These are phyloP conservation scores for Halophytophthora polymorphica DNA, from an alignment of 352 stramenopile genomes.

Conservation along the genomic window DNA sequence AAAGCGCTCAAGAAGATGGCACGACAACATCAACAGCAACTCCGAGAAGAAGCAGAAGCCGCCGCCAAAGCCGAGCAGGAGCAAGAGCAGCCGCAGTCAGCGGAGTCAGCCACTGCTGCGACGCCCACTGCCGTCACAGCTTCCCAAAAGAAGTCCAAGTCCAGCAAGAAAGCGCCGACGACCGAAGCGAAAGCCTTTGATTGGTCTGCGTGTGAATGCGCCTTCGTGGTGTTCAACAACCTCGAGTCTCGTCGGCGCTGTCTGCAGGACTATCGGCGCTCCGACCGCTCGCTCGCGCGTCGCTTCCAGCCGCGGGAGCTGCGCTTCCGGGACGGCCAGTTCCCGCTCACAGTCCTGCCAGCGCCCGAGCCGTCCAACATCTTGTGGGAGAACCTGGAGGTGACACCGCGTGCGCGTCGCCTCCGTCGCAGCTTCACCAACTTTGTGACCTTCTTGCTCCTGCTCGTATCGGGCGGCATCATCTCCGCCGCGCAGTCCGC, in stretches of 20 bases:
- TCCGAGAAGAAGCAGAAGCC: conserved; percentile 9
- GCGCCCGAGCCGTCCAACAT: conserved; percentile 85
- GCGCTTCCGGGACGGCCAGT: conserved; percentile 55
- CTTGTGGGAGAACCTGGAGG: conserved; percentile 85
- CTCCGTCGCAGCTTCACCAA: conserved; percentile 67
- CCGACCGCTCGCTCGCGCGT: conserved; percentile 32
- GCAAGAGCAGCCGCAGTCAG: conserved; percentile 1
- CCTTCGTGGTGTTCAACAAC: conserved; percentile 89
- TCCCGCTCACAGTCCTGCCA: conserved; percentile 39
- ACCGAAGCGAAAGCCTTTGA: conserved; percentile 43
- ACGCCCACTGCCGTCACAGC: neutral
- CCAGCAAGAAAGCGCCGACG: conserved; percentile 21
- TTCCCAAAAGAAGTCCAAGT: conserved; percentile 13
- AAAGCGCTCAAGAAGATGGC: conserved; percentile 52
- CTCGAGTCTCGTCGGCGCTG: conserved; percentile 73
- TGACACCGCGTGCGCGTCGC: conserved; percentile 54
- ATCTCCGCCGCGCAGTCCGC: conserved; percentile 77
- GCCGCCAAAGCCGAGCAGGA: no score
- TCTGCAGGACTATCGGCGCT: conserved; percentile 73
- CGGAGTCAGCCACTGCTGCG: neutral
- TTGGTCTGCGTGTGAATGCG: conserved; percentile 63
- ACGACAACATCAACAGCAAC: conserved; percentile 8
- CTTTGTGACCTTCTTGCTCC: conserved; percentile 65
- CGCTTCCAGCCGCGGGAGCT: conserved; percentile 53
- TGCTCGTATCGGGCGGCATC: conserved; percentile 68